phyloP scores from a whole-genome alignment of 2,329 filamentous ascomycete species.

The Ophiocordyceps unilateralis region DNA sequence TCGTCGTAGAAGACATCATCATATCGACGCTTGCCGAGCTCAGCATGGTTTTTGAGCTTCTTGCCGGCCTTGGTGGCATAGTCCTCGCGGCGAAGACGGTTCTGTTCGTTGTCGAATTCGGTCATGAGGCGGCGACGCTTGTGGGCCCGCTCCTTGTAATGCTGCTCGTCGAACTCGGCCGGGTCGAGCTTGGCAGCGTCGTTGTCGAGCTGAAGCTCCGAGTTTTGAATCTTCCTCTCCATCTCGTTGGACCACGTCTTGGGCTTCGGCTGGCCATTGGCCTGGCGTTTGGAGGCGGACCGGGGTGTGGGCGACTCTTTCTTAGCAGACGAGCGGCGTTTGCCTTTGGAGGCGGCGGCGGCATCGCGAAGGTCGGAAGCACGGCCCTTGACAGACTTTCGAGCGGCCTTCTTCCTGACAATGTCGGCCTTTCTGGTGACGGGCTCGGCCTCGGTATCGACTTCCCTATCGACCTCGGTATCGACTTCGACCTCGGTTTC shows the following conservation, averaged over 20 bases:
- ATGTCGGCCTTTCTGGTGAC: conserved; percentile 10
- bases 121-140: conserved; percentile 57
- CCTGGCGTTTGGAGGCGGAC: conserved; percentile 37
- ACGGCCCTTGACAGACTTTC: conserved; percentile 28
- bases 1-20: conserved; percentile 61
- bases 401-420: conserved; percentile 13
- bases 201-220: conserved; percentile 24
- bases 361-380: conserved; percentile 33
- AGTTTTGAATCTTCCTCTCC: conserved; percentile 22
- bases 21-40: conserved; percentile 59
- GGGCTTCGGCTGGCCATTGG: conserved; percentile 47
- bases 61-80: conserved; percentile 38
- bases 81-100: conserved; percentile 44
- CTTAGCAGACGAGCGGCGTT: conserved; percentile 33
- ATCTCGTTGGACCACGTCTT: conserved; percentile 40
- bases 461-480: conserved; percentile 16
- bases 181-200: conserved; percentile 28
- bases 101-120: conserved; percentile 42
- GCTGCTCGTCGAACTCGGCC: conserved; percentile 23
- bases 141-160: conserved; percentile 36
- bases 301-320: conserved; percentile 29
- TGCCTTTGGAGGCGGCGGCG: conserved; percentile 28
- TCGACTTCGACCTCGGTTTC: conserved; percentile 10
- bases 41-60: conserved; percentile 51
- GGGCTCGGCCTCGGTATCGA: conserved; percentile 17